phyloP scores from a whole-genome alignment of 2,329 filamentous ascomycete species.

The Sporothrix humicola region DNA sequence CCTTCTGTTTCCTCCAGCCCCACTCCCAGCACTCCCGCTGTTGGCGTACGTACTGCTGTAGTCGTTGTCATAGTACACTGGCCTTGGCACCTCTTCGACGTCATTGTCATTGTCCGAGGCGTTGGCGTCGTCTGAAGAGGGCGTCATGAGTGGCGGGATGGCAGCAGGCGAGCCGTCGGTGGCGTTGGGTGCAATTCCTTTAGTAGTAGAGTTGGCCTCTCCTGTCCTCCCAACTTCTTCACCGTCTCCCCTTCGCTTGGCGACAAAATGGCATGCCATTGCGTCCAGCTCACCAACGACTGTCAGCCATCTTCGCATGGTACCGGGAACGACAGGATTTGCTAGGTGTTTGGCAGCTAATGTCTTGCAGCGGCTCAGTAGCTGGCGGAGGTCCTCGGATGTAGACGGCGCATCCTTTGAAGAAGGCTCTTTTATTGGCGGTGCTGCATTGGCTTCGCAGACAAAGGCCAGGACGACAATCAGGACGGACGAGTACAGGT shows the following conservation, averaged over 20 bases:
- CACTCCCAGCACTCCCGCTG: background rate
- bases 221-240: background rate
- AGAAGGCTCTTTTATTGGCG: background rate
- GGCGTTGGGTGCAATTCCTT: too few relatives aligned
- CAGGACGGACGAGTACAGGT: conserved; percentile 46
- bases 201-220: too few relatives aligned
- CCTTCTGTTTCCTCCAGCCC: background rate
- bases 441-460: conserved; percentile 36
- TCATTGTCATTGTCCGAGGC: conserved; percentile 1
- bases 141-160: background rate
- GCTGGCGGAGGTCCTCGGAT: background rate
- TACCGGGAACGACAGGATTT: conserved; percentile 26
- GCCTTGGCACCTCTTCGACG: conserved; percentile 1
- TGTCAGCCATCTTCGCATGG: conserved; percentile 23
- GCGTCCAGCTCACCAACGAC: conserved; percentile 28
- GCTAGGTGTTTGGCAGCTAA: conserved; percentile 26
- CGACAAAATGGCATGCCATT: conserved; percentile 27
- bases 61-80: background rate
- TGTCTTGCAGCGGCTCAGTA: conserved; percentile 7
- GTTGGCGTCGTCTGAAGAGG: background rate
- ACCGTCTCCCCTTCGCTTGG: background rate
- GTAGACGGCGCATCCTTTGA: background rate
- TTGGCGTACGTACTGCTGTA: background rate
- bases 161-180: too few relatives aligned
- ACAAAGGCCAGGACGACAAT: conserved; percentile 49